Conservation (phyloP, 768 basidiomycete genomes). For the Boletus insuetus region DNA sequence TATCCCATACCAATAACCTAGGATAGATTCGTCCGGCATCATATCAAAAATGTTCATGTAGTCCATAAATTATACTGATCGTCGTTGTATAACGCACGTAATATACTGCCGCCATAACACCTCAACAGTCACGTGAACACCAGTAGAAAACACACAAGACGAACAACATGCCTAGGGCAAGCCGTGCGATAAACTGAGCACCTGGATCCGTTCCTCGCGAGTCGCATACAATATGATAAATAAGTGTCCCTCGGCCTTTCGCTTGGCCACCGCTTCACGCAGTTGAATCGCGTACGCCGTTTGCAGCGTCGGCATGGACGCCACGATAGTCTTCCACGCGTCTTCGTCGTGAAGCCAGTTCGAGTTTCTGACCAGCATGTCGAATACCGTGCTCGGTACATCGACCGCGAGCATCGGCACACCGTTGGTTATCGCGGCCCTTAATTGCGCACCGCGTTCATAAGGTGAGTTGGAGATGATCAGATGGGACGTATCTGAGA, state of each 20-base stretch:
- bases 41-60: too few relatives aligned
- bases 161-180: constrained; percentile 14
- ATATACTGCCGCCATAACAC: too few relatives aligned
- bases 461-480: constrained; percentile 45
- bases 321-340: constrained; percentile 59
- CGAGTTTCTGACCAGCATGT: constrained; percentile 53
- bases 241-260: constrained; percentile 58
- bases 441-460: constrained; percentile 56
- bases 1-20: too few relatives aligned
- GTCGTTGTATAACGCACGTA: too few relatives aligned
- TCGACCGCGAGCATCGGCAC: constrained; percentile 74
- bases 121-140: too few relatives aligned
- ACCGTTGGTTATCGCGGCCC: constrained; percentile 54
- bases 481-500: background rate
- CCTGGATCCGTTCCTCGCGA: constrained; percentile 65
- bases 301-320: constrained; percentile 54
- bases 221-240: constrained; percentile 66
- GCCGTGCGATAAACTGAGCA: constrained; percentile 43
- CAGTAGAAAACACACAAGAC: too few relatives aligned
- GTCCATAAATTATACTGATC: too few relatives aligned
- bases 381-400: constrained; percentile 58
- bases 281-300: constrained; percentile 64
- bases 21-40: too few relatives aligned
- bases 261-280: constrained; percentile 61
- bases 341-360: constrained; percentile 77